Base-by-base conservation (phyloP, 1,284 basidiomycete genomes). In the Exobasidium rhododendri region DNA sequence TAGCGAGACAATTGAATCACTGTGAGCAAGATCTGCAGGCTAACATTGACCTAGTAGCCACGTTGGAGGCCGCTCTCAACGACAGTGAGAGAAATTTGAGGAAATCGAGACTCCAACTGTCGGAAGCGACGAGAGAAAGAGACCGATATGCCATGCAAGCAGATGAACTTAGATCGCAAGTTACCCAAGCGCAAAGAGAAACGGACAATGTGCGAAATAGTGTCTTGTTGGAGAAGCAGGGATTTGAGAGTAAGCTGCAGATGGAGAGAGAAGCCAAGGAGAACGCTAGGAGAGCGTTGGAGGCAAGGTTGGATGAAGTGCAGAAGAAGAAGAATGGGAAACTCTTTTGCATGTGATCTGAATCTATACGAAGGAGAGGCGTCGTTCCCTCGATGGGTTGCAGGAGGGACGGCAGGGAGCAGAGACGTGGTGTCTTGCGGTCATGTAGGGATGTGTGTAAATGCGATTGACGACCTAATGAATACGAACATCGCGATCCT, bases 11-110 rank as follows among this genome's bases (percentile, higher is more conserved):
- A 81, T 81, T 96, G 58, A 87, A 87, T 31, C 91, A 94, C 79
- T 93, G 91, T 77, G 91, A 94, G 81, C 87, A 85, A 65, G 92
- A 94, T 80, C 83, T 94, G 63, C 90, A 92, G 73, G 88, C 90
- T 56, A 92, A 94, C 78, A 92, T 92, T 84, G 91, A 94, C 78
- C 85, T 94, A 60, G 91, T 93, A 65, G 85, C 69, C 22, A 73
- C 71, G 35, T 64, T 74, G 26, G 71, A 77, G 59, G 70, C 70
- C 2, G 72, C 73, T 24, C 68, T 75, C 11, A 74, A 74, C 61
- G 72, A 75, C 61, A 68, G 63, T 58, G 73, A 75, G 61, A 56
- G 73, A 24, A 75, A 74, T 28, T 53, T 76, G 66, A 67, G 74
- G 43, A 76, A 76, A 62, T 72, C 71, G 49, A 66, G 74, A 2